These are phyloP conservation scores for Aspergillus vadensis DNA, from an alignment of 2,329 filamentous ascomycete genomes.

Conservation along the genomic window DNA sequence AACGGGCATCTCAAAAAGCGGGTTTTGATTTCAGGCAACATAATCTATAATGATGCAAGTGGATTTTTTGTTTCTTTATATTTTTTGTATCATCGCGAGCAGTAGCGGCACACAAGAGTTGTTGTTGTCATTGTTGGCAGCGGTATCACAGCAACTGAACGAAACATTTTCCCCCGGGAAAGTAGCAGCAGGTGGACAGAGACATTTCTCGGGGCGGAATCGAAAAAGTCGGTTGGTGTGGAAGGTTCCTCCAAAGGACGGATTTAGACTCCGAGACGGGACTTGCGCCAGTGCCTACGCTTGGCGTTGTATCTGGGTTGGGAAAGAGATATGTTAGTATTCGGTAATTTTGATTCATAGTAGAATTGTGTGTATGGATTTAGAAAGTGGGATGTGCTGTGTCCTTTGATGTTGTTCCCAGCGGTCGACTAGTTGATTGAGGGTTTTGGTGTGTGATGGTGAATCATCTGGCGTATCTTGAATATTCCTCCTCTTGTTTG, in stretches of 20 bases:
- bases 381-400: background rate
- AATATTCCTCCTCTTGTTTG: background rate
- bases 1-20: background rate
- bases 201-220: conserved; percentile 31
- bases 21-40: conserved; percentile 13
- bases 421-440: background rate
- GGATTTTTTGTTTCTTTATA: background rate
- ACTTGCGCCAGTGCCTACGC: conserved; percentile 99
- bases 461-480: background rate
- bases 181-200: conserved; percentile 22
- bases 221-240: conserved; percentile 42
- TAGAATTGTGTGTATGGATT: background rate
- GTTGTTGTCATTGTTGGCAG: conserved; percentile 5
- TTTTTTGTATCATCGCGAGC: conserved; percentile 18
- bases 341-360: background rate
- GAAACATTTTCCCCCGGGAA: conserved; percentile 23
- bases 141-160: conserved; percentile 31
- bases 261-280: conserved; percentile 94
- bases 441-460: background rate
- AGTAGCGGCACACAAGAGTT: conserved; percentile 12
- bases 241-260: conserved; percentile 11
- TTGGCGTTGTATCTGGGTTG: conserved; percentile 94
- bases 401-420: background rate
- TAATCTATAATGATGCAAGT: conserved; percentile 18
- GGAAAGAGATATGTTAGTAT: conserved; percentile 18